These are phyloP conservation scores for Botrytis fabae DNA, from an alignment of 2,329 filamentous ascomycete genomes.

Conservation along the genomic window DNA sequence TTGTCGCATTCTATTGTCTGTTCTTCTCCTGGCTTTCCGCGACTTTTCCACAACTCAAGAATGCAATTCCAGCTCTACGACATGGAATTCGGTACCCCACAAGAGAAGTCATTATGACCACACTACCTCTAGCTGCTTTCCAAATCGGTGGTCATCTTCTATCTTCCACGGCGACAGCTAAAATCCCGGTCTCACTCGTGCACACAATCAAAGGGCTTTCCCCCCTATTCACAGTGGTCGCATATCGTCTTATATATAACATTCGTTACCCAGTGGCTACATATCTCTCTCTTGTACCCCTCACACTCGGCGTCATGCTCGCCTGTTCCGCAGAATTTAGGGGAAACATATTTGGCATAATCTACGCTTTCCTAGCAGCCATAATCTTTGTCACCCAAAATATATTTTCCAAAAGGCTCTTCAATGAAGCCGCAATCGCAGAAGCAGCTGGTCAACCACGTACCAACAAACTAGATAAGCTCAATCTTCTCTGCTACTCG, in stretches of 20 bases:
- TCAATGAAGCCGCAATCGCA: slow-evolving; percentile 87
- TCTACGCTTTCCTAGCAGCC: slow-evolving; percentile 86
- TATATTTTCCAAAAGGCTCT: slow-evolving; percentile 96
- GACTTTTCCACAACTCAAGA: slow-evolving; percentile 69
- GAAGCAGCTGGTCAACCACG: slow-evolving; percentile 70
- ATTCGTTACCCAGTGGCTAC: slow-evolving; percentile 86
- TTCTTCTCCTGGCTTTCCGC: slow-evolving; percentile 74
- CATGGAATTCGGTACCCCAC: slow-evolving; percentile 81
- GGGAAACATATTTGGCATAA: slow-evolving; percentile 85
- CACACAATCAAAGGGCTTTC: slow-evolving; percentile 98
- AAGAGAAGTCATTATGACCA: slow-evolving; percentile 78
- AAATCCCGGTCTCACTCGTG: slow-evolving; percentile 94
- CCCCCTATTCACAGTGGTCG: slow-evolving; percentile 89
- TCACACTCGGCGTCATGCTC: slow-evolving; percentile 92
- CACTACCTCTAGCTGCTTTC: slow-evolving; percentile 88
- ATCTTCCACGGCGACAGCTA: slow-evolving; percentile 88
- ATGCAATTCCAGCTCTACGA: slow-evolving; percentile 73
- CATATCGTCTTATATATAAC: slow-evolving; percentile 85
- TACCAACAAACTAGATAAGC: slow-evolving; percentile 85
- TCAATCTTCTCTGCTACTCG: slow-evolving; percentile 97
- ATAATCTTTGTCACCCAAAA: slow-evolving; percentile 97
- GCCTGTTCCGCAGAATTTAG: slow-evolving; percentile 91
- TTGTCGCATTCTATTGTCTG: slow-evolving; percentile 87
- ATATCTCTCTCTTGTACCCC: slow-evolving; percentile 84
- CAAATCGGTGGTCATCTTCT: slow-evolving; percentile 92